These are phyloP conservation scores for Vitis hybrid DNA, from an alignment of 177 flowering plant species.

Conservation along the genomic window DNA sequence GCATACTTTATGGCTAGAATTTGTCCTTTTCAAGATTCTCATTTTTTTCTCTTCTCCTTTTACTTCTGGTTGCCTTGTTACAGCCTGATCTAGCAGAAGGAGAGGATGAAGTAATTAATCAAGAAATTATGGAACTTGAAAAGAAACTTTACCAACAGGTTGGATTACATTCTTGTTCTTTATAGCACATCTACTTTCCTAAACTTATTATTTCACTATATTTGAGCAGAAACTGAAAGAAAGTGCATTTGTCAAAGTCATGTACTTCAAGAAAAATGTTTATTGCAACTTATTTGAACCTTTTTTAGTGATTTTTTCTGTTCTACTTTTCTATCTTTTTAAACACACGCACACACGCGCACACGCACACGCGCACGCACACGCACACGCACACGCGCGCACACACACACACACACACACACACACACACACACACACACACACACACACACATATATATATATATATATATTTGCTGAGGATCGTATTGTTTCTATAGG, in stretches of 20 bases:
- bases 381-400: too few relatives aligned
- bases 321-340: not conserved
- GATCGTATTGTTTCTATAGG: conserved; percentile 29
- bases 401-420: fast-evolving
- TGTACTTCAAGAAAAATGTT: not conserved
- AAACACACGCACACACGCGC: too few relatives aligned
- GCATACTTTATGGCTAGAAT: not conserved
- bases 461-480: not conserved
- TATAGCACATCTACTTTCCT: not conserved
- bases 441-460: too few relatives aligned
- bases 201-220: not conserved
- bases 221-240: not conserved
- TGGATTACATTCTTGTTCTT: conserved; percentile 1
- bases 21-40: not conserved
- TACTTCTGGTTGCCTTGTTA: conserved; percentile 12
- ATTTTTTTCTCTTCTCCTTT: conserved; percentile 1
- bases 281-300: not conserved
- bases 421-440: too few relatives aligned
- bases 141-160: conserved; percentile 59
- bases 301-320: not conserved
- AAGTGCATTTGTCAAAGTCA: not conserved
- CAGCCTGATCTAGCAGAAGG: conserved; percentile 86
- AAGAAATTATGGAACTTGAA: conserved; percentile 53
- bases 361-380: fast-evolving
- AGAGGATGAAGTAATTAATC: conserved; percentile 53